These are phyloP conservation scores for Warburgia ugandensis DNA, from an alignment of 164 flowering plant genomes.

Conservation along the genomic window DNA sequence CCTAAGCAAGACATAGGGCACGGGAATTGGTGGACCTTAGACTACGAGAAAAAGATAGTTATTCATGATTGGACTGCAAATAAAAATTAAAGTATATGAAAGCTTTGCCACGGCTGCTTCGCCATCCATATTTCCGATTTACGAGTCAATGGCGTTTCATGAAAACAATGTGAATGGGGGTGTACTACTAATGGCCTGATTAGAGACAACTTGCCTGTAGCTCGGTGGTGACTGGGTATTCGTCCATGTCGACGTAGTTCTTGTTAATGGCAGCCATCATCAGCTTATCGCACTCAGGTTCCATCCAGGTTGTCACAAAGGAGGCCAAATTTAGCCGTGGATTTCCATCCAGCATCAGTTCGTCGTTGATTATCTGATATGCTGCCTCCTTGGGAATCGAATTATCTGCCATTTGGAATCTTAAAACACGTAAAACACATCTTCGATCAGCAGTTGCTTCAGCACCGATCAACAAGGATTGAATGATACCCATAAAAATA, in stretches of 20 bases:
- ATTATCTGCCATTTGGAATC: conserved; percentile 19
- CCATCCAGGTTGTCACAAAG: conserved; percentile 32
- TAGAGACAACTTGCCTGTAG: conserved; percentile 13
- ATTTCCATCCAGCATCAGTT: conserved; percentile 24
- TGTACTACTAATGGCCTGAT: neutral
- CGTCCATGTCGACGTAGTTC: conserved; percentile 31
- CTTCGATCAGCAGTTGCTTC: neutral
- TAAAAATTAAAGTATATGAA: too few species aligned
- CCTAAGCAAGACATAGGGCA: too few species aligned
- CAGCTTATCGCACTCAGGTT: conserved; percentile 26
- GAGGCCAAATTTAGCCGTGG: conserved; percentile 30
- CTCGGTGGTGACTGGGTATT: conserved; percentile 31
- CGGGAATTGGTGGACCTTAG: too few species aligned
- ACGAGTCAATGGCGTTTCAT: too few species aligned
- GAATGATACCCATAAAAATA: neutral
- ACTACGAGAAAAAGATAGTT: too few species aligned
- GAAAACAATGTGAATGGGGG: too few species aligned
- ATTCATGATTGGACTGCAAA: too few species aligned
- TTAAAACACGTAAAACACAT: neutral
- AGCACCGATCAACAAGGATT: neutral
- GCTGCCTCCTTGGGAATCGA: conserved; percentile 27
- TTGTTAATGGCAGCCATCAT: conserved; percentile 26
- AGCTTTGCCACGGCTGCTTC: too few species aligned
- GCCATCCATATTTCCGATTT: too few species aligned
- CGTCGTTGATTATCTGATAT: conserved; percentile 25